Evolutionary conservation across 2,329 filamentous ascomycete species (phyloP).

Genomic region (Paraphoma sp.): DNA sequence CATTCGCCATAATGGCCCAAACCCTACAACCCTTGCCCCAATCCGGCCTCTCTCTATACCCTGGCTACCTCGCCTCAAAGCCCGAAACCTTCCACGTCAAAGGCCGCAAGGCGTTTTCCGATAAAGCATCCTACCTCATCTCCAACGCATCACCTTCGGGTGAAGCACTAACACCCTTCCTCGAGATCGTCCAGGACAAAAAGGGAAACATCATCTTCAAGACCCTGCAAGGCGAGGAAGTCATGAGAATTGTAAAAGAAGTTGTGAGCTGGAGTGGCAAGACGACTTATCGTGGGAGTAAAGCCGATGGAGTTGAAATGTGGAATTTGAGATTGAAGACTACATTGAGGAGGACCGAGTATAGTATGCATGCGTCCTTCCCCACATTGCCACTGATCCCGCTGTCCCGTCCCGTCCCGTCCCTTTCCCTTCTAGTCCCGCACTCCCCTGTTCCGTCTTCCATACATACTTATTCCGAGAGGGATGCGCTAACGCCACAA

Average conservation of each 20-base stretch:
- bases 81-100: slow-evolving; percentile 21
- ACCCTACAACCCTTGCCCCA: slow-evolving; percentile 15
- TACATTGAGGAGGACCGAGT: slow-evolving; percentile 14
- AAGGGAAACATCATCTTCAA: slow-evolving; percentile 16
- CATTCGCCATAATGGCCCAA: slow-evolving; percentile 2
- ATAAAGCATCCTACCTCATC: slow-evolving; percentile 9
- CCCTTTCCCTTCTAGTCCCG: too few relatives aligned
- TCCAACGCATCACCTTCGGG: slow-evolving; percentile 11
- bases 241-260: slow-evolving; percentile 21
- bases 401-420: too few relatives aligned
- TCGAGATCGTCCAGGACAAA: slow-evolving; percentile 17
- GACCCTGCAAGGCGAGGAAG: slow-evolving; percentile 16
- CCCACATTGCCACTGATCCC: too few relatives aligned
- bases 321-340: slow-evolving; percentile 21
- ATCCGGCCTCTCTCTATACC: slow-evolving; percentile 21
- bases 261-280: slow-evolving; percentile 9
- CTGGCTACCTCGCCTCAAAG: slow-evolving; percentile 18
- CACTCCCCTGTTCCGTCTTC: too few relatives aligned
- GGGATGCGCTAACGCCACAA: neutral
- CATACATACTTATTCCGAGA: too few relatives aligned
- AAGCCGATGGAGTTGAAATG: slow-evolving; percentile 15
- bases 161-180: slow-evolving; percentile 9
- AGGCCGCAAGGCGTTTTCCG: slow-evolving; percentile 6
- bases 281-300: slow-evolving; percentile 18
- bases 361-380: slow-evolving; percentile 12